phyloP scores from a whole-genome alignment of 1,284 basidiomycete species.

The Mycena citricolor region DNA sequence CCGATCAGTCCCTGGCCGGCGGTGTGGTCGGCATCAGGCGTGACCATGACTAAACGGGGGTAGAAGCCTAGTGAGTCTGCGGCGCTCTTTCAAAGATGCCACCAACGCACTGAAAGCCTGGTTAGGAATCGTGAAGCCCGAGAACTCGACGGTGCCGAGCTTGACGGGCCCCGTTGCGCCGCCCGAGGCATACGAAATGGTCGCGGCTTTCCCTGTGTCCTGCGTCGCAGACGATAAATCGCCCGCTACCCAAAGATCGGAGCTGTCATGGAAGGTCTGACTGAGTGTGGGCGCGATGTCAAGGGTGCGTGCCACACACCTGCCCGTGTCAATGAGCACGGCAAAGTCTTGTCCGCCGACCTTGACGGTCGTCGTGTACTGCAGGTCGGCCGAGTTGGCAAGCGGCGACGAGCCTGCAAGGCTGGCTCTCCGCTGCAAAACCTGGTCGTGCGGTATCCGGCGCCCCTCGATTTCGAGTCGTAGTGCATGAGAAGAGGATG shows the following conservation, averaged over 20 bases:
- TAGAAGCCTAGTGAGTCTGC: no score
- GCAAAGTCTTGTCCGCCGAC: conserved; percentile 15
- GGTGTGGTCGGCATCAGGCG: conserved; percentile 31
- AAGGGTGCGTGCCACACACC: conserved; percentile 37
- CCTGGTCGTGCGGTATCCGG: conserved; percentile 9
- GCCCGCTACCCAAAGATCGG: conserved; percentile 61
- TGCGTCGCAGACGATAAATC: conserved; percentile 38
- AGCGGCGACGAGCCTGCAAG: conserved; percentile 23
- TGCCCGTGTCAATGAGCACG: conserved; percentile 66
- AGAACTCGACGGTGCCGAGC: conserved; percentile 51
- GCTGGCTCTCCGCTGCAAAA: conserved; percentile 3
- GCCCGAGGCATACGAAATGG: conserved; percentile 14
- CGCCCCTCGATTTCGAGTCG: conserved; percentile 17
- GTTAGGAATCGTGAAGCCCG: conserved; percentile 49
- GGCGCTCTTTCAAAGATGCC: no score
- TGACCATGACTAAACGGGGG: conserved; percentile 36
- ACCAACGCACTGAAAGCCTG: conserved; percentile 62
- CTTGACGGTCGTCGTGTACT: conserved; percentile 20
- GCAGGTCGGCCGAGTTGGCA: conserved; percentile 25
- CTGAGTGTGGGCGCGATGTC: background rate
- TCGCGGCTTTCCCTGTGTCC: conserved; percentile 38
- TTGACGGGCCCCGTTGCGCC: conserved; percentile 47
- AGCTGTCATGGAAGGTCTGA: conserved; percentile 32
- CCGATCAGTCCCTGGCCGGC: conserved; percentile 47
- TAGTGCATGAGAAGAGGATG: conserved; percentile 18